Percentiles rank a stretch among this genome's conserved stretches.
Conservation (phyloP, 2,329 filamentous ascomycete genomes). For the Sphaerulina vaccinii region DNA sequence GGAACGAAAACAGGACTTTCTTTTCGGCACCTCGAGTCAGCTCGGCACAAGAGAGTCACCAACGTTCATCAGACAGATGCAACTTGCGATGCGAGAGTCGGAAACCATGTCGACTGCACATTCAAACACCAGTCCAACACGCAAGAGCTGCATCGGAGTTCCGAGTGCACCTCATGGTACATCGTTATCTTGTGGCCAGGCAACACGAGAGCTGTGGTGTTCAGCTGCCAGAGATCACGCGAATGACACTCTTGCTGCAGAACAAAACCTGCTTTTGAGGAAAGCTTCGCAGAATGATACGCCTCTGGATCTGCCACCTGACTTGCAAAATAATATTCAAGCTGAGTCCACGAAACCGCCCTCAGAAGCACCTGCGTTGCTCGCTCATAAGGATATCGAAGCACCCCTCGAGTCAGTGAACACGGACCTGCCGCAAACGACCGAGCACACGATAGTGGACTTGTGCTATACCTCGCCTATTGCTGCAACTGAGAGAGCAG, state of each 20-base stretch:
- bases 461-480: conserved; percentile 16
- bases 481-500: background rate
- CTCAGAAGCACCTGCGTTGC: no score
- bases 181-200: conserved; percentile 32
- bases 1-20: conserved; percentile 68
- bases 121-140: conserved; percentile 6
- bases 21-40: conserved; percentile 87
- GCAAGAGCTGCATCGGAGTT: conserved; percentile 29
- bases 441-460: conserved; percentile 8
- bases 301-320: background rate
- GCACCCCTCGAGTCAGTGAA: background rate
- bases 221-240: conserved; percentile 66
- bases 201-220: conserved; percentile 61
- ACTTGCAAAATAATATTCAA: background rate
- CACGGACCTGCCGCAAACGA: background rate
- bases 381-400: background rate
- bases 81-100: conserved; percentile 61
- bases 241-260: conserved; percentile 41
- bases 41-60: conserved; percentile 71
- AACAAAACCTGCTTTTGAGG: background rate
- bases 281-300: background rate
- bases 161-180: conserved; percentile 33
- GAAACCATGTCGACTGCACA: conserved; percentile 40
- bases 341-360: background rate
- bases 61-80: conserved; percentile 61